Evolutionary conservation across 2,329 filamentous ascomycete species (phyloP), one percentile per base, ranked within the genome.

Genomic region (Diaporthe aspalathi): DNA sequence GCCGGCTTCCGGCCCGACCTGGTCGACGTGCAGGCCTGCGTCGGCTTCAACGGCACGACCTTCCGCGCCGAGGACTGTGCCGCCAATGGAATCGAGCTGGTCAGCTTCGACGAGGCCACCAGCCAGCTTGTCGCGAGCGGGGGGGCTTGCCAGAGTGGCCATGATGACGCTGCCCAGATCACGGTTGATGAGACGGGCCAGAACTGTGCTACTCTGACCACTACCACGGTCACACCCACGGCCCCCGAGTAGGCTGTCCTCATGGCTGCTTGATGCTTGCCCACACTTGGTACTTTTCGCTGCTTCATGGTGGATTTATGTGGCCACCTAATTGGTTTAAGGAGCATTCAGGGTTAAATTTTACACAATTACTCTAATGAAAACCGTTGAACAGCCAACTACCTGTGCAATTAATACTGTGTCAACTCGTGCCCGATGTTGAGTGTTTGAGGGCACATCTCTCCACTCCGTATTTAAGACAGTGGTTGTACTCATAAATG

Each of bases 1-100:
- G 76, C 77, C n/a, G 81, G 76, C 29, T 83, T 83, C 75, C 78
- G 81, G 0, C 76, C 78, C 11, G 81, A 83, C 73, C 78, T 84
- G 9, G 81, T 82, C 7, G 77, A 74, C 66, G 76, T 78, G 56
- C 73, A 80, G 54, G 81, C 79, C 16, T 83, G 82, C 71, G 77
- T 83, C 17, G 81, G 80, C 16, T 83, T 82, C 77, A 83, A 83
- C 72, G 79, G 80, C 40, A 82, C 79, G 9, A 76, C 77, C 24
- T 81, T 83, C 75, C 74, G 75, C 27, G 81, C 82, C 11, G 76
- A 79, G 70, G 80, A 81, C 74, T 83, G 82, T 71, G 75, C 74
- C 16, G 57, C 57, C 57, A 75, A 72, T 22, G 72, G 68, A 22
- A 65, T 77, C 12, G 67, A 77, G 24, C 70, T 77, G 16, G 79